Conservation (phyloP, 805 yeast genomes). For the Saccharomycodes ludwigii region DNA sequence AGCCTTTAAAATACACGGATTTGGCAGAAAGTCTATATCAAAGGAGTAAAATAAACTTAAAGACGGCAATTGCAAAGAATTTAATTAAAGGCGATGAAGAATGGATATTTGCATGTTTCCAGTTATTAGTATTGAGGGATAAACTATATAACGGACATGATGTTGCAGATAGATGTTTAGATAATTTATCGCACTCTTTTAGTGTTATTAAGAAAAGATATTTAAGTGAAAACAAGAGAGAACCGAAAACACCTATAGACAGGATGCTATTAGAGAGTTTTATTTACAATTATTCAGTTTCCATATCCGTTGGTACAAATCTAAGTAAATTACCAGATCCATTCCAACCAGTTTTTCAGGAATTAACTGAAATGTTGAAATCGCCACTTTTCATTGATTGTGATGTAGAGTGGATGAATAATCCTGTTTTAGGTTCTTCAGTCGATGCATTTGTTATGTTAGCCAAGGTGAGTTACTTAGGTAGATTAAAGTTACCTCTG, state of each 20-base stretch:
- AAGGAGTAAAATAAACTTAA: conserved; percentile 7
- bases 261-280: conserved; percentile 13
- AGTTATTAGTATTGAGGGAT: conserved; percentile 10
- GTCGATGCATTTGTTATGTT: conserved; percentile 25
- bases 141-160: conserved; percentile 11
- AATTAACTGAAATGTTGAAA: conserved; percentile 9
- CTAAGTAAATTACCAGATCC: conserved; percentile 11
- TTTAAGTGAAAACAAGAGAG: conserved; percentile 3
- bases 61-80: conserved; percentile 5
- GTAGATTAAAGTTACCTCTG: conserved; percentile 14
- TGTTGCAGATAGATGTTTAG: conserved; percentile 12
- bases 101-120: conserved; percentile 13
- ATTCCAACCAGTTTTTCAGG: conserved; percentile 9
- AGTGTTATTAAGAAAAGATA: conserved; percentile 10
- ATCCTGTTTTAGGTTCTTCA: conserved; percentile 31
- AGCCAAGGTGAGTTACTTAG: conserved; percentile 28
- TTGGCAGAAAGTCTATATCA: conserved; percentile 11
- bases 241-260: conserved; percentile 10
- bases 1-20: conserved; percentile 9
- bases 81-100: conserved; percentile 11
- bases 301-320: conserved; percentile 10
- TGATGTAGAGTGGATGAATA: conserved; percentile 28
- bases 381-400: conserved; percentile 16
- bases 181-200: conserved; percentile 11
- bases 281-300: conserved; percentile 14